Conservation (phyloP, 192 early-diverging fungal species). For the Coemansia sp. region DNA sequence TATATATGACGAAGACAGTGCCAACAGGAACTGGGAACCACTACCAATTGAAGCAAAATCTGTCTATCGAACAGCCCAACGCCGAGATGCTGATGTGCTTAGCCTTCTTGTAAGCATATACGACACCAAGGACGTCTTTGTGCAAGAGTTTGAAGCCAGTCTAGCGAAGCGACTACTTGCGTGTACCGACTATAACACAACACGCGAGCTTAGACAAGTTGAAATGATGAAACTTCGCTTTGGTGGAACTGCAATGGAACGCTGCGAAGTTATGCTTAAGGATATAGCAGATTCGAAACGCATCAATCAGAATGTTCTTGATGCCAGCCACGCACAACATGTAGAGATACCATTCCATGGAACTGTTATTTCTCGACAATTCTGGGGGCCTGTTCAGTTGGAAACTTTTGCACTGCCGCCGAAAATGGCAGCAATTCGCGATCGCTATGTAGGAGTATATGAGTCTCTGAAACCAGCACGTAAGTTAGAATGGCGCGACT, state of each 20-base stretch:
- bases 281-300: conserved; percentile 74
- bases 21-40: conserved; percentile 60
- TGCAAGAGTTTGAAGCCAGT: conserved; percentile 65
- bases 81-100: conserved; percentile 61
- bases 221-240: conserved; percentile 77
- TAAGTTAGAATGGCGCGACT: conserved; percentile 57
- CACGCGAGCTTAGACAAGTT: conserved; percentile 63
- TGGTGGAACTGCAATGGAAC: conserved; percentile 59
- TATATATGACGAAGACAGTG: conserved; percentile 56
- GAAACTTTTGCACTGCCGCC: conserved; percentile 42
- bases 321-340: conserved; percentile 4
- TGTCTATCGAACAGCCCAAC: conserved; percentile 22
- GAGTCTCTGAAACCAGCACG: conserved; percentile 58
- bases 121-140: conserved; percentile 67
- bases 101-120: conserved; percentile 68
- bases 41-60: conserved; percentile 60
- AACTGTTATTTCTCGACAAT: conserved; percentile 61
- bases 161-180: conserved; percentile 58
- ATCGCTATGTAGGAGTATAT: conserved; percentile 52
- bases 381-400: conserved; percentile 57
- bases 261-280: conserved; percentile 80
- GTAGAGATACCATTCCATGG: conserved; percentile 44
- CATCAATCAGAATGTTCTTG: conserved; percentile 56
- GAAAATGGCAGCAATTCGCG: conserved; percentile 37
- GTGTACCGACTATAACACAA: conserved; percentile 52